Evolutionary conservation across 495 filamentous ascomycete species (phyloP), one percentile per base, ranked within the genome.

Genomic region (Daldinia bambusicola): DNA sequence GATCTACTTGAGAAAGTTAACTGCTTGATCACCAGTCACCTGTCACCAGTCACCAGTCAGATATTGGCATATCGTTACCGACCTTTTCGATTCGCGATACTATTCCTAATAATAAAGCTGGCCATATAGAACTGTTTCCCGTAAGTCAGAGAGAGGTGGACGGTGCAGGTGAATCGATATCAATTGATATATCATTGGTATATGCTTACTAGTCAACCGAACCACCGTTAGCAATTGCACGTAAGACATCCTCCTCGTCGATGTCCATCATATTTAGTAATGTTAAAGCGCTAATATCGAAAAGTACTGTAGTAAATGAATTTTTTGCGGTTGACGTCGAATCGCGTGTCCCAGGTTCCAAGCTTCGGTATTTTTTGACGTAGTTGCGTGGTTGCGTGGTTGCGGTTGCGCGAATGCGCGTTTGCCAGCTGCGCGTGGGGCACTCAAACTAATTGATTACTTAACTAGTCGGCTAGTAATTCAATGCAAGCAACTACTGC

Each of bases 161-260:
- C n/a, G n/a, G n/a, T n/a, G n/a, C 6, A 43, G 60, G 50, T 53
- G 50, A 32, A 56, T 56, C 3, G 14, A 22, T 31, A 53, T 12
- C 4, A 12, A 9, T 34, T 36, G 34, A 26, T 26, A 26, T 26
- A 26, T 26, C 26, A 26, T 26, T 40, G 55, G 37, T 20, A 40
- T n/a, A 36, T 37, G 18, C 84, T 79, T 86, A 94, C 92, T 86
- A 84, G 69, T 92, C 88, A 78, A 95, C 88, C 26, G 83, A 79
- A 45, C 89, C 89, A 78, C 91, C 90, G 69, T 85, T 81, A 70
- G 91, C 89, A 78, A 88, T 84, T 69, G 75, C 79, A 71, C 84
- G 82, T 51, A 95, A 82, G 69, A 91, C 80, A 75, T 87, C 86
- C 74, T 93, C 89, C 69, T 89, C 87, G 80, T 83, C 83, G n/a